A percentile compares a stretch with the other conserved stretches of the same genome.
phyloP scores from a whole-genome alignment of 305 asterid genomes.

The Fraxinus dipetala region DNA sequence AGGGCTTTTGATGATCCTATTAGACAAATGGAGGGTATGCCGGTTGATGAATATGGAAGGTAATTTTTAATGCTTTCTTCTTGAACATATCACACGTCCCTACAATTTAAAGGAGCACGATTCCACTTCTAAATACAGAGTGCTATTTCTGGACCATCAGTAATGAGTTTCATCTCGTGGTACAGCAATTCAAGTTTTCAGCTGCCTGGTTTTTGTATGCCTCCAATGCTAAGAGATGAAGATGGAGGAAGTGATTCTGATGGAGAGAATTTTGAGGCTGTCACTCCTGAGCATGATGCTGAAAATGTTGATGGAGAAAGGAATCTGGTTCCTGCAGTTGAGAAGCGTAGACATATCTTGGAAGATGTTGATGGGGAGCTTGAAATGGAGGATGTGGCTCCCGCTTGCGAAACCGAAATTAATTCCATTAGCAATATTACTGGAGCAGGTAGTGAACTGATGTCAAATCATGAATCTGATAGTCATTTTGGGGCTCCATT shows the following conservation, averaged over 20 bases:
- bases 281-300: conserved; percentile 76
- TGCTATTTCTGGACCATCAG: background rate
- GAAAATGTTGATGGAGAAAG: conserved; percentile 46
- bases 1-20: conserved; percentile 91
- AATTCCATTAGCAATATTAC: conserved; percentile 36
- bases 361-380: conserved; percentile 95
- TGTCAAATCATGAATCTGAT: conserved; percentile 35
- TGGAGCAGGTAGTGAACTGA: conserved; percentile 31
- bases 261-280: conserved; percentile 89
- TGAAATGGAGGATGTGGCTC: conserved; percentile 97
- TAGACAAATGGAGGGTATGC: conserved; percentile 93
- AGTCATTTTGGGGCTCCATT: conserved; percentile 31
- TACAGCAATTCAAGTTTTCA: conserved; percentile 88
- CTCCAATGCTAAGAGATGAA: conserved; percentile 72
- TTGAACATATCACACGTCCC: background rate
- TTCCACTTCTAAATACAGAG: background rate
- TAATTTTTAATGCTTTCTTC: conserved; percentile 24
- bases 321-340: conserved; percentile 33
- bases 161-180: conserved; percentile 24
- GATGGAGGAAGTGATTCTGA: conserved; percentile 74
- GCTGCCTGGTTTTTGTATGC: conserved; percentile 85
- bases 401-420: conserved; percentile 50
- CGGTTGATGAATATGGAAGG: conserved; percentile 95
- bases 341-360: conserved; percentile 74
- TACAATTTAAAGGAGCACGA: background rate